phyloP scores from a whole-genome alignment of 1,139 yeast genomes.

The Blastobotrys elegans region DNA sequence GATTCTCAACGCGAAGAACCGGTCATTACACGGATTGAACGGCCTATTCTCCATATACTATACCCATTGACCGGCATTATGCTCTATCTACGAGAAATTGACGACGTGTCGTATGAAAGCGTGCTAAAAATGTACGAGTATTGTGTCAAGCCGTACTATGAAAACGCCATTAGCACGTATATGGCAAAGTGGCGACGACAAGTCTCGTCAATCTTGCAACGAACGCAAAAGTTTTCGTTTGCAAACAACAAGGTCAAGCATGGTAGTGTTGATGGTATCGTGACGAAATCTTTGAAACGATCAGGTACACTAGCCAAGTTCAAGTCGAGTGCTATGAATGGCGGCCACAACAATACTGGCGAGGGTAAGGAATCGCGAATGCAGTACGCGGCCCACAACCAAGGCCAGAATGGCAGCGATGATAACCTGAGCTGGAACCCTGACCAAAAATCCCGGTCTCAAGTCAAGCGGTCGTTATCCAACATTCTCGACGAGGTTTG shows the following conservation, averaged over 20 bases:
- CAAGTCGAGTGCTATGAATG: slow-evolving; percentile 15
- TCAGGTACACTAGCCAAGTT: slow-evolving; percentile 31
- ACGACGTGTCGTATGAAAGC: slow-evolving; percentile 36
- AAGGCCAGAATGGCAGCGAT: background rate
- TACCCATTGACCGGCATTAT: slow-evolving; percentile 58
- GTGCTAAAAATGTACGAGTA: slow-evolving; percentile 35
- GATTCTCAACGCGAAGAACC: slow-evolving; percentile 18
- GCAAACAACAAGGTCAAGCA: slow-evolving; percentile 6
- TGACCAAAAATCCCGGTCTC: slow-evolving; percentile 24
- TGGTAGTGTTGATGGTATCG: slow-evolving; percentile 7
- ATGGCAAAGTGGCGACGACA: slow-evolving; percentile 31
- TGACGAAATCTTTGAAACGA: slow-evolving; percentile 27
- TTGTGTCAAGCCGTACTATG: slow-evolving; percentile 26
- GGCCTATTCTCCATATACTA: slow-evolving; percentile 26
- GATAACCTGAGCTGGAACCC: slow-evolving; percentile 17
- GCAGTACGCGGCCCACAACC: background rate
- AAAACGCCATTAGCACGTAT: slow-evolving; percentile 27
- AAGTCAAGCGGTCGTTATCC: slow-evolving; percentile 18
- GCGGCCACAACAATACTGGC: too few species aligned
- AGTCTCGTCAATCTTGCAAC: slow-evolving; percentile 17
- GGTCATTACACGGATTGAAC: slow-evolving; percentile 19
- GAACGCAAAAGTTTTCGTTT: slow-evolving; percentile 23
- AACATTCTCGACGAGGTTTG: slow-evolving; percentile 34
- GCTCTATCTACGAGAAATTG: slow-evolving; percentile 60
- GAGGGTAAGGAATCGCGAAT: slow-evolving; percentile 8